Conservation (phyloP, 176 grass and related monocot species). For the Melocanna baccifera region DNA sequence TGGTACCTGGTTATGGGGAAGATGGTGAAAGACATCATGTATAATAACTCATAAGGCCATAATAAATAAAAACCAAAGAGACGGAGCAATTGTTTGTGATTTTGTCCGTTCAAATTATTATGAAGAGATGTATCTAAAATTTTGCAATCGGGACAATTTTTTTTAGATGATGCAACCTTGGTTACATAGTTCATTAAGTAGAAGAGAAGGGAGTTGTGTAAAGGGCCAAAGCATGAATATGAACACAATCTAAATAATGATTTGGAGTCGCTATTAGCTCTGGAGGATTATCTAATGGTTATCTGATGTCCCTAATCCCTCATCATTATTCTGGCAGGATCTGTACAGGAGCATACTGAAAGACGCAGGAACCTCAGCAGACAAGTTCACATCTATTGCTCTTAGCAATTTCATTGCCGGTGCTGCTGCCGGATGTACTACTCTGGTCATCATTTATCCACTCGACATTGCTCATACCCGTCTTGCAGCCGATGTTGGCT, state of each 20-base stretch:
- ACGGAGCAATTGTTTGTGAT: background rate
- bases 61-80: background rate
- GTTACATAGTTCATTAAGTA: background rate
- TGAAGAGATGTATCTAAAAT: background rate
- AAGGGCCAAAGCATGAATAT: background rate
- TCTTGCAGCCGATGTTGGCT: constrained; percentile 81
- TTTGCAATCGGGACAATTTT: background rate
- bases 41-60: background rate
- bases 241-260: background rate
- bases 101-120: background rate
- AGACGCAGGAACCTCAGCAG: constrained; percentile 41
- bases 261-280: background rate
- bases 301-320: background rate
- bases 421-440: constrained; percentile 86
- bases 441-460: constrained; percentile 88
- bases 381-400: constrained; percentile 63
- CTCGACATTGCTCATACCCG: constrained; percentile 96
- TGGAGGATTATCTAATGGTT: background rate
- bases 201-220: background rate
- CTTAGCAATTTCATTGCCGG: constrained; percentile 79
- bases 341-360: constrained; percentile 71
- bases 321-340: constrained; percentile 53
- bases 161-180: background rate
- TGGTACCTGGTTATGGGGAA: background rate
- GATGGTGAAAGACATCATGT: background rate